Conservation (phyloP, 2,329 filamentous ascomycete species). For the Monilinia aucupariae region DNA sequence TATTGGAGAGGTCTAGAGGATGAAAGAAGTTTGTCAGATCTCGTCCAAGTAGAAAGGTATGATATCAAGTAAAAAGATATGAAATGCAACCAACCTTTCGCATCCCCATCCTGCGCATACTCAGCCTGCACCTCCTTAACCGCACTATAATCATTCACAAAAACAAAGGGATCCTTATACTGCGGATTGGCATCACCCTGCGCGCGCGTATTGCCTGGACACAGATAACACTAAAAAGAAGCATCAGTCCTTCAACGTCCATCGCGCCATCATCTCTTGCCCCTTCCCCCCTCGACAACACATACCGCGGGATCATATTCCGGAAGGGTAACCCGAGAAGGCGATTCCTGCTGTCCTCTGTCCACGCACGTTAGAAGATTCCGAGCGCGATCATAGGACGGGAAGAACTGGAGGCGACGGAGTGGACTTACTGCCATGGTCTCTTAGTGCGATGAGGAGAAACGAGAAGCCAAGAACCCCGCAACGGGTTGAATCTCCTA, state of each 20-base stretch:
- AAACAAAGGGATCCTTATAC: conserved; percentile 84
- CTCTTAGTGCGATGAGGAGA: conserved; percentile 95
- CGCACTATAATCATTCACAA: conserved; percentile 96
- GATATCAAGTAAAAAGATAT: conserved; percentile 4
- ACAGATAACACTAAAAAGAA: conserved; percentile 75
- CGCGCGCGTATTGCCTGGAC: conserved; percentile 83
- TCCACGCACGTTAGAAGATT: conserved; percentile 15
- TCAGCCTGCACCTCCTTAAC: conserved; percentile 89
- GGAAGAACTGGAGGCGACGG: too few species aligned
- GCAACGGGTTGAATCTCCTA: conserved; percentile 84
- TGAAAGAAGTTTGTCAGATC: neutral
- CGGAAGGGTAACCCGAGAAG: conserved; percentile 64
- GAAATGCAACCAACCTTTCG: conserved; percentile 23
- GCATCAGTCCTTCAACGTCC: neutral
- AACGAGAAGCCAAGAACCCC: conserved; percentile 86
- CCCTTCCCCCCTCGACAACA: neutral
- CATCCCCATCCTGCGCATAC: conserved; percentile 48
- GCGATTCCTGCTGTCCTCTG: conserved; percentile 72
- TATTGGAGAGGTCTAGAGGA: conserved; percentile 59
- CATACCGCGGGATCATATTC: conserved; percentile 70
- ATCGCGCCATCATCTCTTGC: too few species aligned
- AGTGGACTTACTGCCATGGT: conserved; percentile 85
- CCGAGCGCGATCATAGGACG: too few species aligned
- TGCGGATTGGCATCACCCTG: conserved; percentile 81
- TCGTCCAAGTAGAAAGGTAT: neutral